Percentiles rank a stretch among this genome's conserved stretches.
phyloP scores from a whole-genome alignment of 495 filamentous ascomycete species.

The Cercophora sp. region DNA sequence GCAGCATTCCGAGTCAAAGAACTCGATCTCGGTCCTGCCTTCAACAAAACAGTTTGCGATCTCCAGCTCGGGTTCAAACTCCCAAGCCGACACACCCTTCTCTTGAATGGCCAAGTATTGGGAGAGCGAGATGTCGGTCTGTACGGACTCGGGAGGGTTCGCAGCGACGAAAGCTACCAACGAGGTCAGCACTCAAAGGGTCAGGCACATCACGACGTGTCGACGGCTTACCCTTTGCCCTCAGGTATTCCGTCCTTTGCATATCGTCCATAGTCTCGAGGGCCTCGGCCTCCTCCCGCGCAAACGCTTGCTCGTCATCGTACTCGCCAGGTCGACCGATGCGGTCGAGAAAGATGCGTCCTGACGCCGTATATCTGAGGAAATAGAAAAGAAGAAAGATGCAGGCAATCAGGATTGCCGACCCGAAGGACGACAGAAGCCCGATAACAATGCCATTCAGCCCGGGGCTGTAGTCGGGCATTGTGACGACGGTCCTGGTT shows the following conservation, averaged over 20 bases:
- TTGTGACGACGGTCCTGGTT: constrained; percentile 10
- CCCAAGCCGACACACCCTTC: constrained; percentile 97
- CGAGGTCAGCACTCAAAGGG: not conserved
- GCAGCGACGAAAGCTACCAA: constrained; percentile 80
- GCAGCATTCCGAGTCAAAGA: constrained; percentile 95
- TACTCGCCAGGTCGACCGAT: constrained; percentile 93
- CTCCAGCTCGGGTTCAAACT: constrained; percentile 96
- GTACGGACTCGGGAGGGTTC: constrained; percentile 90
- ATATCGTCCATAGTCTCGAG: constrained; percentile 95
- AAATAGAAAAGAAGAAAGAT: constrained; percentile 87
- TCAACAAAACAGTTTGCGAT: constrained; percentile 99
- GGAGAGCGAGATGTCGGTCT: constrained; percentile 95
- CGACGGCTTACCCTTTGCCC: constrained; percentile 77
- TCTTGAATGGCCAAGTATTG: constrained; percentile 98
- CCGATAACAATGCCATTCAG: constrained; percentile 86
- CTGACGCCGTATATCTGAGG: constrained; percentile 83
- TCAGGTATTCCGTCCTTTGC: constrained; percentile 79
- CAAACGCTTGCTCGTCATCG: constrained; percentile 93
- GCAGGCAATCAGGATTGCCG: constrained; percentile 74
- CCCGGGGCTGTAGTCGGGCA: constrained; percentile 31
- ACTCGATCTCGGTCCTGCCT: constrained; percentile 92
- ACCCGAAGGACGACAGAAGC: constrained; percentile 93
- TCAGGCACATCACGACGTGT: not conserved
- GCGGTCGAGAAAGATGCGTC: constrained; percentile 88
- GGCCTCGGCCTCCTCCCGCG: constrained; percentile 89